These are phyloP conservation scores for Verticillium klebahnii DNA, from an alignment of 2,329 filamentous ascomycete species.

Conservation along the genomic window DNA sequence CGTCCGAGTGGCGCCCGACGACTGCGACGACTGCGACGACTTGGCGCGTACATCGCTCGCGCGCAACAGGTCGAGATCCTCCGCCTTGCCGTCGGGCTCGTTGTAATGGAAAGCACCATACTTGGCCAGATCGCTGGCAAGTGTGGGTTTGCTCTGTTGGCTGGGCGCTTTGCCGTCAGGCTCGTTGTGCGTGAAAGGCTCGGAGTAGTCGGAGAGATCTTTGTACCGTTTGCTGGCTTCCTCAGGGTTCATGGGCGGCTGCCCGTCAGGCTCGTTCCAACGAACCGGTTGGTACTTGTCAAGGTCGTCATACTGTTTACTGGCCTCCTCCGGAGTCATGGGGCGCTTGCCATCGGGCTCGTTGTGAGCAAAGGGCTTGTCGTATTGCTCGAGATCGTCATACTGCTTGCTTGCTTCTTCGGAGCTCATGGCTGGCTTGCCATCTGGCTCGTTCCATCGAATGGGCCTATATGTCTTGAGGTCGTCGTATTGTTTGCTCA, in stretches of 20 bases:
- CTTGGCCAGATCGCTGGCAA: conserved; percentile 27
- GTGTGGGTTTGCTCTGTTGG: conserved; percentile 6
- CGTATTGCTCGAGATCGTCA: conserved; percentile 21
- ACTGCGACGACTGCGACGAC: background rate
- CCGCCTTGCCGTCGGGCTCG: conserved; percentile 7
- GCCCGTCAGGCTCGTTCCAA: conserved; percentile 29
- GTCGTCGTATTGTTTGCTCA: conserved; percentile 31
- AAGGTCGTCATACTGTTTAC: conserved; percentile 34
- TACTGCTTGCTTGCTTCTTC: conserved; percentile 33
- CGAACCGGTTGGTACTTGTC: conserved; percentile 31
- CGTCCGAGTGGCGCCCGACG: background rate
- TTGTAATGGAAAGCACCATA: conserved; percentile 32
- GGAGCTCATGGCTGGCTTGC: conserved; percentile 18
- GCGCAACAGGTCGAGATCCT: conserved; percentile 18
- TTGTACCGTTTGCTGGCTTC: conserved; percentile 30
- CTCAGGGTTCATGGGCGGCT: conserved; percentile 21
- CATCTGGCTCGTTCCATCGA: conserved; percentile 28
- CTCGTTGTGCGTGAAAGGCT: conserved; percentile 22
- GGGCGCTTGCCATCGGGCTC: conserved; percentile 26
- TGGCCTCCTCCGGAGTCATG: conserved; percentile 26
- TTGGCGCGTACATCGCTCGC: conserved; percentile 15
- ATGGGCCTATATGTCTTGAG: conserved; percentile 33
- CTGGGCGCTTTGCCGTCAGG: conserved; percentile 26
- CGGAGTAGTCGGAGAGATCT: conserved; percentile 21
- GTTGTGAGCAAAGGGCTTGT: conserved; percentile 18